These are phyloP conservation scores for Byssoonygena ceratinophila DNA, from an alignment of 2,329 filamentous ascomycete genomes.

Conservation along the genomic window DNA sequence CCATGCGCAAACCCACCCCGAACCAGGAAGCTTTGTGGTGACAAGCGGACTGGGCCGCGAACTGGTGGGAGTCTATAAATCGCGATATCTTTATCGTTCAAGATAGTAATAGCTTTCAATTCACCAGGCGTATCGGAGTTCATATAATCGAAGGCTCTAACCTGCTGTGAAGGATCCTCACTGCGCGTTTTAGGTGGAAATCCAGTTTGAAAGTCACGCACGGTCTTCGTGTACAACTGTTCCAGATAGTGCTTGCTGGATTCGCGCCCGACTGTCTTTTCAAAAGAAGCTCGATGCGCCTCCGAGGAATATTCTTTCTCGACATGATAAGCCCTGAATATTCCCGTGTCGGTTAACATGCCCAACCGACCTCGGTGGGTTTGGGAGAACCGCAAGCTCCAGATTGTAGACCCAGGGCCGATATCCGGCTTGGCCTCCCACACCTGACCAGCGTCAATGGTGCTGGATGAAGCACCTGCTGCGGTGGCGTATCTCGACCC, in stretches of 20 bases:
- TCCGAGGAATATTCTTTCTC: slow-evolving; percentile 41
- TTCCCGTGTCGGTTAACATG: slow-evolving; percentile 49
- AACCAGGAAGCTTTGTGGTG: slow-evolving; percentile 29
- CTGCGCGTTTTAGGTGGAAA: slow-evolving; percentile 38
- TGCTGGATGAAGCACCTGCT: slow-evolving; percentile 25
- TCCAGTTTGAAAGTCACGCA: slow-evolving; percentile 38
- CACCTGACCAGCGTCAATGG: slow-evolving; percentile 27
- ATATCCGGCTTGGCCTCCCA: slow-evolving; percentile 49
- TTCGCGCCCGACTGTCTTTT: slow-evolving; percentile 32
- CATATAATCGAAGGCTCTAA: slow-evolving; percentile 54
- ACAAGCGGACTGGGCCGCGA: slow-evolving; percentile 30
- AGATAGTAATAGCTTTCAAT: slow-evolving; percentile 44
- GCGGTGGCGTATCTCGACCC: slow-evolving; percentile 31
- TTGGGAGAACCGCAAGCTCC: slow-evolving; percentile 53
- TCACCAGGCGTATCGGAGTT: slow-evolving; percentile 38
- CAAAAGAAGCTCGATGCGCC: slow-evolving; percentile 30
- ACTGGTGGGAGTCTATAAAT: slow-evolving; percentile 40
- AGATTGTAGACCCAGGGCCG: slow-evolving; percentile 45
- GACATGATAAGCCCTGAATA: slow-evolving; percentile 48
- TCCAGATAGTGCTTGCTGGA: slow-evolving; percentile 35
- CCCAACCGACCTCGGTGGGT: slow-evolving; percentile 49
- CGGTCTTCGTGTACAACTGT: slow-evolving; percentile 36
- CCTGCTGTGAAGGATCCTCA: slow-evolving; percentile 36
- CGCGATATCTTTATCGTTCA: slow-evolving; percentile 43
- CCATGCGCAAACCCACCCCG: slow-evolving; percentile 21